Evolutionary conservation across 2,329 filamentous ascomycete genomes (phyloP), one percentile per base, ranked within the genome.

Genomic region (Westerdykella aurantiaca): DNA sequence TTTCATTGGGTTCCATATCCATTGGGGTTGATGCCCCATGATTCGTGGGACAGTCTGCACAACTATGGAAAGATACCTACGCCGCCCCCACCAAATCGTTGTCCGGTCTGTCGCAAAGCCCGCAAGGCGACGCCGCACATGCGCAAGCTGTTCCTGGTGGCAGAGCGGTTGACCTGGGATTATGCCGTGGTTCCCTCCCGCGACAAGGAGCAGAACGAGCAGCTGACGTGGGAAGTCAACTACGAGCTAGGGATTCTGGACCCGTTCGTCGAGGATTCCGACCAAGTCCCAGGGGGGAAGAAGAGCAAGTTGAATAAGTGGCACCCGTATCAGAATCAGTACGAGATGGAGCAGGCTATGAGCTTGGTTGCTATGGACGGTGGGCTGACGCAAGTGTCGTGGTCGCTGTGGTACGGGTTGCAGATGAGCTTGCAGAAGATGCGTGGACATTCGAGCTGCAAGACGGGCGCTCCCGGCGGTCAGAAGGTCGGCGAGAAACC

Each of bases 81-180:
- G 11, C n/a, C 17, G 9, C 25, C 33, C 10, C 18, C 49, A 38
- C 41, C 44, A 9, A 53, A 56, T 22, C 43, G 44, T 9, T 59
- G 58, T 40, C 51, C 57, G 1, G 42, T 45, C 4, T 58, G 56
- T 34, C 31, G 41, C 16, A 39, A 42, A 9, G 35, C 43, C 34
- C 45, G 51, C 7, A 48, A 47, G 22, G 34, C 45, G 13, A 57
- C 53, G 2, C 34, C 52, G 2, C 57, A 63, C 34, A 44, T 47
- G 18, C 59, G 51, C n/a, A 64, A 62, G 34, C 37, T 60, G 1
- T 64, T 63, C 14, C 45, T 64, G 5, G 51, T 59, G 9, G 57
- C 60, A 1, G 55, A 63, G 38, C 50, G 58, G 16, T 38, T 64
- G 29, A 52, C 50, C 4, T 60, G 53, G 51, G 48, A 56, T 4